Evolutionary conservation across 176 grass and related monocot species (phyloP).

Genomic region (Rhipidocladum racemiflorum): DNA sequence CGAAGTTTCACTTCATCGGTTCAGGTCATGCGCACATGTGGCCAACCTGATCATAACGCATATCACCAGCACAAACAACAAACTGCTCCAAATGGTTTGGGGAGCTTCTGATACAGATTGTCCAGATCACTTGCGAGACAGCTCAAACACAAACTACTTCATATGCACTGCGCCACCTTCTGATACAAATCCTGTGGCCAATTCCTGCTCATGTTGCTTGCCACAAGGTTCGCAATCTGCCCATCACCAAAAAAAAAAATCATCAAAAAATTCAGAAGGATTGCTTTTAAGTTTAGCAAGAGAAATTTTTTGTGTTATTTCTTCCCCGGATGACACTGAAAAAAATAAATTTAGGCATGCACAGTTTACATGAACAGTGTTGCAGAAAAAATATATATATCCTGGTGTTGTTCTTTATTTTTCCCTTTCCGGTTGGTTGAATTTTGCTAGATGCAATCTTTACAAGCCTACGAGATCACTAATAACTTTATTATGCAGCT

Average conservation of each 20-base stretch:
- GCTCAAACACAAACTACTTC: constrained; percentile 26
- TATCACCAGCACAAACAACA: neutral
- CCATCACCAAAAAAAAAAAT: constrained; percentile 13
- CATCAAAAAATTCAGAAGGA: constrained; percentile 14
- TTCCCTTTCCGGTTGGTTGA: neutral
- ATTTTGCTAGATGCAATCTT: neutral
- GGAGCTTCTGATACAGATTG: constrained; percentile 3
- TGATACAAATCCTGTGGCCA: constrained; percentile 97
- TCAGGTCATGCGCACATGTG: neutral
- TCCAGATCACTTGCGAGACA: neutral
- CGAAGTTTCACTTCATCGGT: constrained; percentile 1
- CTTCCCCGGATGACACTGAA: neutral
- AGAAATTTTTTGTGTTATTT: neutral
- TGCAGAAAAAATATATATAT: neutral
- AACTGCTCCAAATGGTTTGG: neutral
- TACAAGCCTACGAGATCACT: neutral
- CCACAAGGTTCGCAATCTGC: constrained; percentile 90
- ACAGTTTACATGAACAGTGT: neutral
- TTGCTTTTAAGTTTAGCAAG: neutral
- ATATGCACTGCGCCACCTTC: constrained; percentile 87
- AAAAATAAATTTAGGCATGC: neutral
- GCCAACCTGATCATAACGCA: neutral
- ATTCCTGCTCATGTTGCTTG: constrained; percentile 81
- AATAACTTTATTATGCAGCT: neutral
- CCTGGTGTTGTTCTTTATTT: neutral